Percentiles rank a stretch among this genome's conserved stretches.
These are phyloP conservation scores for Leccinellum rugosiceps DNA, from an alignment of 768 basidiomycete species.

Conservation along the genomic window DNA sequence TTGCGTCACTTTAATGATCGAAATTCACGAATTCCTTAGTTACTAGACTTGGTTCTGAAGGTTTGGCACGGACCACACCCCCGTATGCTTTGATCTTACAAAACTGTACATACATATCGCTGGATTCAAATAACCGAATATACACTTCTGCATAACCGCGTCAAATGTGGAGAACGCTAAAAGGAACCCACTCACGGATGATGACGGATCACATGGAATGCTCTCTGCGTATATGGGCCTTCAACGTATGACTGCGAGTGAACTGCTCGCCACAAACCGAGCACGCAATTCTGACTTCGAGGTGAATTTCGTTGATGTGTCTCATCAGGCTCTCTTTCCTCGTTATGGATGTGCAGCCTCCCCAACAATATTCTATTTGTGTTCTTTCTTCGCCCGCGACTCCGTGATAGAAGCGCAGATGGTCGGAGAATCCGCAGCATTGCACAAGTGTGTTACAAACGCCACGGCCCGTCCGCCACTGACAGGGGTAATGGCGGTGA, in stretches of 20 bases:
- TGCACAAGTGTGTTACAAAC: conserved; percentile 6
- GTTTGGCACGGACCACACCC: too few species aligned
- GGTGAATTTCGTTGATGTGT: conserved; percentile 27
- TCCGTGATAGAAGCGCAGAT: conserved; percentile 21
- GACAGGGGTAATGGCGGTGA: conserved; percentile 11
- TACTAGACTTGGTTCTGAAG: too few species aligned
- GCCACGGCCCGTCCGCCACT: conserved; percentile 5
- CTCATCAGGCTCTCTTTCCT: conserved; percentile 28
- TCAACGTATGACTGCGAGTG: conserved; percentile 25
- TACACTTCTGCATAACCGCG: neutral
- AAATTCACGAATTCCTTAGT: too few species aligned
- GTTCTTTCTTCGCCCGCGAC: conserved; percentile 15
- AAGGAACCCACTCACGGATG: neutral
- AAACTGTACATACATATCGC: neutral
- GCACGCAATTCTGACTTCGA: conserved; percentile 15
- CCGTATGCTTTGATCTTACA: neutral
- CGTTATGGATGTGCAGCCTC: conserved; percentile 15
- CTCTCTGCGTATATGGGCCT: conserved; percentile 10
- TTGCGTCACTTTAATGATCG: too few species aligned
- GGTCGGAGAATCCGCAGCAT: conserved; percentile 13
- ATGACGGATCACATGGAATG: conserved; percentile 8
- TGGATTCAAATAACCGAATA: neutral
- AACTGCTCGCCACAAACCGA: conserved; percentile 18
- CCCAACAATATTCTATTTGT: conserved; percentile 16
- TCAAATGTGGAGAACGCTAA: neutral